phyloP scores from a whole-genome alignment of 495 filamentous ascomycete species.

The Xylaria flabelliformis region DNA sequence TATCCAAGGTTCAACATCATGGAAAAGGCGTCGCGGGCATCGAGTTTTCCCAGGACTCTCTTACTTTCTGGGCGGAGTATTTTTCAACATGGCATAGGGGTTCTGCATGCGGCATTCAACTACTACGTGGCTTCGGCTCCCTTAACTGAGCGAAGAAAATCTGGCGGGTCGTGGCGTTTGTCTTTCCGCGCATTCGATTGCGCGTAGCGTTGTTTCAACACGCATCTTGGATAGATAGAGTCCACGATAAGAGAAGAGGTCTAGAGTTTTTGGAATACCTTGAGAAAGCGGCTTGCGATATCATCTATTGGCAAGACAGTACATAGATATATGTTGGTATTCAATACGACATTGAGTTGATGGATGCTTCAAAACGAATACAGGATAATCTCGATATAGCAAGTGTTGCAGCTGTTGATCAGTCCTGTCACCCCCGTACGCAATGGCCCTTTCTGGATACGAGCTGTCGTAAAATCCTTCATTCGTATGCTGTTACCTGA shows the following conservation, averaged over 20 bases:
- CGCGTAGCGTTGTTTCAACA: slow-evolving; percentile 26
- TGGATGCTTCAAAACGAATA: neutral
- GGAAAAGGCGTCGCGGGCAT: slow-evolving; percentile 38
- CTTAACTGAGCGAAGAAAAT: slow-evolving; percentile 33
- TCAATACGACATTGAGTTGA: neutral
- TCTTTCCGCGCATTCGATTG: neutral
- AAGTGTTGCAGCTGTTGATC: neutral
- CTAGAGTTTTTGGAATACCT: neutral
- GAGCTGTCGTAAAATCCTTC: neutral
- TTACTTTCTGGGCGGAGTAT: slow-evolving; percentile 25
- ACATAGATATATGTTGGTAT: neutral
- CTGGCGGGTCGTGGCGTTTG: neutral
- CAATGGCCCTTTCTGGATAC: neutral
- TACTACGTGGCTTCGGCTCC: slow-evolving; percentile 33
- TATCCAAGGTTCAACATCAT: slow-evolving; percentile 43
- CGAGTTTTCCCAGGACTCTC: slow-evolving; percentile 37
- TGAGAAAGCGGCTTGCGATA: neutral
- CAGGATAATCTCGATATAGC: too few species aligned
- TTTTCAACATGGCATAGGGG: slow-evolving; percentile 32
- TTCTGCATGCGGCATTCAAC: slow-evolving; percentile 32
- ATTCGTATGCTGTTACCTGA: neutral
- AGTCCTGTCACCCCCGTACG: neutral
- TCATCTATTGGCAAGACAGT: slow-evolving; percentile 4
- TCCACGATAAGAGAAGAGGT: slow-evolving; percentile 1
- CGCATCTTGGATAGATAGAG: slow-evolving; percentile 11